These are phyloP conservation scores for Euphrasia confusa DNA, from an alignment of 257 asterid species.

Conservation along the genomic window DNA sequence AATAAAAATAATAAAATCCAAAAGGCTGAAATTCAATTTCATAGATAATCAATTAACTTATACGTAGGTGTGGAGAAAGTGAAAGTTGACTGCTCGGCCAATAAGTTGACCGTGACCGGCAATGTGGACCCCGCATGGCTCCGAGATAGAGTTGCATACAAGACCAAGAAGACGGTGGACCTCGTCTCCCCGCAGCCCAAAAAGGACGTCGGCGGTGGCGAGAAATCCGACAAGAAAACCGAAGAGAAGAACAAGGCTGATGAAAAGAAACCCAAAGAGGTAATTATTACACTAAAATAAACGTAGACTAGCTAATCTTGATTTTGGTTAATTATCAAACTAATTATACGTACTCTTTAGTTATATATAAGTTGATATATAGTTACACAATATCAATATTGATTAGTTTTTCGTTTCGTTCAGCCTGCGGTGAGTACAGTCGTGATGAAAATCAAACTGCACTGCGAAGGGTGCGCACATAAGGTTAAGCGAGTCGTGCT, in stretches of 20 bases:
- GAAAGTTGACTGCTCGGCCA: slow-evolving; percentile 53
- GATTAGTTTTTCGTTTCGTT: slow-evolving; percentile 12
- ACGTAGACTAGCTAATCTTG: no score
- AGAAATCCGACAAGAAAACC: not conserved
- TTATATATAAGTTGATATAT: not conserved
- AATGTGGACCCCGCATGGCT: slow-evolving; percentile 74
- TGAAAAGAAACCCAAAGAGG: slow-evolving; percentile 62
- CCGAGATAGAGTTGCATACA: slow-evolving; percentile 57
- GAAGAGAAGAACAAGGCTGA: slow-evolving; percentile 41
- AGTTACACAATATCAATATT: not conserved
- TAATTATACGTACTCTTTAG: no score
- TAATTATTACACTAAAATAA: slow-evolving; percentile 1
- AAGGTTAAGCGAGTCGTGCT: slow-evolving; percentile 55
- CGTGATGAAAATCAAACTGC: slow-evolving; percentile 63
- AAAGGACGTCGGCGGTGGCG: slow-evolving; percentile 38
- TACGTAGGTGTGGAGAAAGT: slow-evolving; percentile 71
- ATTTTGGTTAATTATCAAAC: no score
- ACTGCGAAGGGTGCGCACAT: slow-evolving; percentile 85
- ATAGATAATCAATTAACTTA: no score
- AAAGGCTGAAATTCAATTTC: no score
- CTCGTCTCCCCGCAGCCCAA: slow-evolving; percentile 78
- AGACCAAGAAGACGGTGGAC: slow-evolving; percentile 83
- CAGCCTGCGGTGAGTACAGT: slow-evolving; percentile 62
- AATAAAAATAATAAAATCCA: no score
- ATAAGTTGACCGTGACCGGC: slow-evolving; percentile 80